phyloP scores from a whole-genome alignment of 2,329 filamentous ascomycete species.

The Penicillium sp. region DNA sequence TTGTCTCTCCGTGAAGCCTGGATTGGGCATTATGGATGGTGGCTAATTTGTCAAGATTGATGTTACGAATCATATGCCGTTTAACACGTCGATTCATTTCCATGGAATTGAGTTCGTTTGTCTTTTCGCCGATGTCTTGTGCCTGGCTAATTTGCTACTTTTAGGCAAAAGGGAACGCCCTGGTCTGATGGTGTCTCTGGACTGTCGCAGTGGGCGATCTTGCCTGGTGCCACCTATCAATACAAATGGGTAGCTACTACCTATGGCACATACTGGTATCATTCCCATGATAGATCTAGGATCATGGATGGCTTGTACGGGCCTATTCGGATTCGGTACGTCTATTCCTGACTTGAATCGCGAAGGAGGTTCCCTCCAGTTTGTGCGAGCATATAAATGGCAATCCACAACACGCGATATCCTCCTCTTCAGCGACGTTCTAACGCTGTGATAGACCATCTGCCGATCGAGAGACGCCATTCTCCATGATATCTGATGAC shows the following conservation, averaged over 20 bases:
- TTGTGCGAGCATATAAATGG: no score
- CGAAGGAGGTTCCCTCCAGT: no score
- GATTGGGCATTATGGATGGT: no score
- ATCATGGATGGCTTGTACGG: not conserved
- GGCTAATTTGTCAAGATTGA: not conserved
- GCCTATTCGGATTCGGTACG: not conserved
- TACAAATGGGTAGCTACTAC: not conserved
- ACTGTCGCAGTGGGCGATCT: not conserved
- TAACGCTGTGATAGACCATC: not conserved
- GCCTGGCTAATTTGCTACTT: not conserved
- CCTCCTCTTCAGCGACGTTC: not conserved
- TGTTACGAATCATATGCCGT: conserved; percentile 14
- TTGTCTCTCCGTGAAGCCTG: not conserved
- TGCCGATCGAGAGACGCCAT: not conserved
- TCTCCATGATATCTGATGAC: not conserved
- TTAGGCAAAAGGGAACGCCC: not conserved
- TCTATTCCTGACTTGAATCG: not conserved
- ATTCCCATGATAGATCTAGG: not conserved
- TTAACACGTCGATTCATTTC: conserved; percentile 17
- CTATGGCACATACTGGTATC: not conserved
- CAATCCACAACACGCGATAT: no score
- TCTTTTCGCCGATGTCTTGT: no score
- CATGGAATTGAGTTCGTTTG: conserved; percentile 16
- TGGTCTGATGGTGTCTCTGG: not conserved
- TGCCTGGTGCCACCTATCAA: not conserved